Conservation (phyloP, 2,329 filamentous ascomycete genomes). For the Gnomoniopsis smithogilvyi region DNA sequence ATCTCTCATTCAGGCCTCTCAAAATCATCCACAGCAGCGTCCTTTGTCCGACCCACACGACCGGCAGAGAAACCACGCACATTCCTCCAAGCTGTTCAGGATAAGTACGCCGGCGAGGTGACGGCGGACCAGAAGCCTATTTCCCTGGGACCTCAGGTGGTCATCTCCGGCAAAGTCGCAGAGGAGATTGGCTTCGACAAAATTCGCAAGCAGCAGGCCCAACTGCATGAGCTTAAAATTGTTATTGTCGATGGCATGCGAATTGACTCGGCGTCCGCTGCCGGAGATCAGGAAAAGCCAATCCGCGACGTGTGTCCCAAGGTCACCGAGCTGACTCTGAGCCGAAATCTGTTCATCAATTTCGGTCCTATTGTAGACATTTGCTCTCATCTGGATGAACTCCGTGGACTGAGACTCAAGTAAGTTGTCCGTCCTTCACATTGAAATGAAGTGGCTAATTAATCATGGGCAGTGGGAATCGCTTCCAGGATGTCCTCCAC, state of each 20-base stretch:
- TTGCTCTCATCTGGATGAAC: constrained; percentile 63
- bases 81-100: constrained; percentile 75
- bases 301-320: constrained; percentile 57
- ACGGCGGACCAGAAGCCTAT: constrained; percentile 25
- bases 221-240: constrained; percentile 73
- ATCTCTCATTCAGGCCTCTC: constrained; percentile 47
- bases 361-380: constrained; percentile 68
- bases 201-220: constrained; percentile 74
- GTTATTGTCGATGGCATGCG: constrained; percentile 77
- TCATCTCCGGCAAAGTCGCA: constrained; percentile 76
- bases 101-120: constrained; percentile 75
- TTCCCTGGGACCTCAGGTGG: constrained; percentile 50
- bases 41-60: constrained; percentile 79
- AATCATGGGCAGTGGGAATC: constrained; percentile 62
- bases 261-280: constrained; percentile 43
- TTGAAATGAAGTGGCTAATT: constrained; percentile 8
- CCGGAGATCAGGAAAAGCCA: constrained; percentile 29
- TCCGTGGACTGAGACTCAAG: constrained; percentile 70
- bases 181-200: constrained; percentile 97
- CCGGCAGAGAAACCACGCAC: constrained; percentile 64
- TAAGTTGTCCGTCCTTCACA: constrained; percentile 37
- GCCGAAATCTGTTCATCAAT: constrained; percentile 73
- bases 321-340: constrained; percentile 78
- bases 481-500: constrained; percentile 51
- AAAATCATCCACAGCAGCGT: constrained; percentile 68